Percentiles rank a stretch among this genome's conserved stretches.
phyloP scores from a whole-genome alignment of 345 rosid genomes.

The Boechera retrofracta region DNA sequence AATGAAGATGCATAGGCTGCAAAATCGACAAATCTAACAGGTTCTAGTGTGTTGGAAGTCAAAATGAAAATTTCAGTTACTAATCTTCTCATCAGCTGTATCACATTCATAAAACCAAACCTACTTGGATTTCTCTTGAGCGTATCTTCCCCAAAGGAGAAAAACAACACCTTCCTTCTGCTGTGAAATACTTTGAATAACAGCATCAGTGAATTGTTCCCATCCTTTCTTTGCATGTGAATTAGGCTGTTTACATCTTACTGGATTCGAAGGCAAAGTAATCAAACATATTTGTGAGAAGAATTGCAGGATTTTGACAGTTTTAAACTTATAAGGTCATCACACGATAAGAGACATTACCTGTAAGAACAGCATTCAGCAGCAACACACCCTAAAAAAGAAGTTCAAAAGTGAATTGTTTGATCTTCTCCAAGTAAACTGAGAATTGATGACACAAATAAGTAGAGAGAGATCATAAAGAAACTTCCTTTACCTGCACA shows the following conservation, averaged over 20 bases:
- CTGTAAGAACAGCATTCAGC: constrained; percentile 92
- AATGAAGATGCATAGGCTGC: constrained; percentile 13
- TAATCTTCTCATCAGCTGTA: constrained; percentile 6
- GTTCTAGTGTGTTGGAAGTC: background rate
- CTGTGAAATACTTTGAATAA: constrained; percentile 74
- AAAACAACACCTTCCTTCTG: constrained; percentile 92
- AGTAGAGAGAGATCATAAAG: constrained; percentile 23
- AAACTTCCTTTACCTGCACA: constrained; percentile 59
- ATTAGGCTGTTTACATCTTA: constrained; percentile 82
- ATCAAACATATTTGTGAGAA: constrained; percentile 8
- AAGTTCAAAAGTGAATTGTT: constrained; percentile 19
- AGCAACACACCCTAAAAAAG: constrained; percentile 75
- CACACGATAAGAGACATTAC: constrained; percentile 43
- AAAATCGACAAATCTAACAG: constrained; percentile 7
- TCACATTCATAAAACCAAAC: constrained; percentile 19
- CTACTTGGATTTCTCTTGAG: constrained; percentile 86
- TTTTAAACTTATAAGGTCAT: background rate
- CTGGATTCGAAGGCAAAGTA: constrained; percentile 49
- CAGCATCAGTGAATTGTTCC: constrained; percentile 96
- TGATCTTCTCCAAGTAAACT: constrained; percentile 22
- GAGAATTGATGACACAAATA: constrained; percentile 5
- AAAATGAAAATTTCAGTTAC: background rate
- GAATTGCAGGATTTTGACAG: background rate
- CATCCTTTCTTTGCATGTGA: constrained; percentile 99
- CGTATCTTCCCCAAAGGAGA: constrained; percentile 96